These are phyloP conservation scores for Cenchrus americanus DNA, from an alignment of 176 grass and related monocot species.

Conservation along the genomic window DNA sequence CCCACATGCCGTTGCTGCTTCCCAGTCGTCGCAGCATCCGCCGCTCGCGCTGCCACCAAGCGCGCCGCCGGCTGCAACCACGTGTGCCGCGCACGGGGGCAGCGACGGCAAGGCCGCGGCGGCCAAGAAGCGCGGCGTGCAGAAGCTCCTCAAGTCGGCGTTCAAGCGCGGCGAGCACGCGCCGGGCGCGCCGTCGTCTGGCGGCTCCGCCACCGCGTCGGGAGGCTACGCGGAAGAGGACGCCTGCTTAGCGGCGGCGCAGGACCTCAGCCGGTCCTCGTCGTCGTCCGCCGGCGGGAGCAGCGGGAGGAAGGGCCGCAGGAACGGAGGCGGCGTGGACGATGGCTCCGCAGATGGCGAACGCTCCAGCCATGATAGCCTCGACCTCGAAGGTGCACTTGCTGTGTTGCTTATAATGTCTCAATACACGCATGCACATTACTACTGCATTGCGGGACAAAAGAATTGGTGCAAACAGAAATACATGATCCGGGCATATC, in stretches of 20 bases:
- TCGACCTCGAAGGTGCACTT: conserved; percentile 7
- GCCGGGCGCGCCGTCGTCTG: neutral
- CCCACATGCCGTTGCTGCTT: neutral
- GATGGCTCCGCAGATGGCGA: conserved; percentile 20
- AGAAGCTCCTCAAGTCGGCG: conserved; percentile 29
- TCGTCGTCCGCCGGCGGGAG: conserved; percentile 27
- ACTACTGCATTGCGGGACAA: neutral
- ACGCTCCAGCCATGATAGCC: conserved; percentile 13
- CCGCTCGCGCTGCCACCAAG: neutral
- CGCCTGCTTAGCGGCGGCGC: neutral
- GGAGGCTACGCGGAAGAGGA: neutral
- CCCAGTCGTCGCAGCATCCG: neutral
- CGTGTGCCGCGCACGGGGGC: neutral
- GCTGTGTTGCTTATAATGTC: too few species aligned
- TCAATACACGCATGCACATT: neutral
- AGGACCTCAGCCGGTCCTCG: conserved; percentile 9
- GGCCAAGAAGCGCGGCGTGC: conserved; percentile 19
- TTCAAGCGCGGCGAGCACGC: conserved; percentile 11
- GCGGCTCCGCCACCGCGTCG: too few species aligned
- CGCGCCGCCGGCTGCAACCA: neutral
- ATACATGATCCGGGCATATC: neutral
- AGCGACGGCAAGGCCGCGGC: neutral
- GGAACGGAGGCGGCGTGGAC: neutral
- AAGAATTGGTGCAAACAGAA: neutral
- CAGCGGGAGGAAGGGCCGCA: conserved; percentile 32